A percentile compares a stretch with the other conserved stretches of the same genome.
Evolutionary conservation across 1,284 basidiomycete species (phyloP).

Genomic region (Melampsora larici-populina): DNA sequence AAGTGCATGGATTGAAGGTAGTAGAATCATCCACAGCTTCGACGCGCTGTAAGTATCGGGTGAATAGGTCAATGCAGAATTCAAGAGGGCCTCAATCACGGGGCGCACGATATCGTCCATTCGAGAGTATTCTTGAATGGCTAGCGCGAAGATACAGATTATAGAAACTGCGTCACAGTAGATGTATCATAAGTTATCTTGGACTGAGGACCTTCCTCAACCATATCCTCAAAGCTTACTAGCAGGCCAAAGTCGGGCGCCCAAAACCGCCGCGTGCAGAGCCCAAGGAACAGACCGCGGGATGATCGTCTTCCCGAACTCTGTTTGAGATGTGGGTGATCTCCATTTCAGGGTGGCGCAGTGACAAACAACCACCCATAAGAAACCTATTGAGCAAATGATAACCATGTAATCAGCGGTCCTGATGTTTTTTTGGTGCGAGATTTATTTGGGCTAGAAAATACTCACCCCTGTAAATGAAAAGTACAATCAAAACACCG

Average conservation of each 20-base stretch:
- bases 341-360: background rate
- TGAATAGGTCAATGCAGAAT: background rate
- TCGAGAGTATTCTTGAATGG: background rate
- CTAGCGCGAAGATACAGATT: background rate
- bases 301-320: background rate
- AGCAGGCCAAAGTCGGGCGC: background rate
- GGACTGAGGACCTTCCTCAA: background rate
- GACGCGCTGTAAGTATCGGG: background rate
- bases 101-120: background rate
- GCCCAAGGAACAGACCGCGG: background rate
- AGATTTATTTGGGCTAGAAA: background rate
- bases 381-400: background rate
- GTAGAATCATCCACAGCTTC: background rate
- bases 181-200: background rate
- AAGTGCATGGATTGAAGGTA: background rate
- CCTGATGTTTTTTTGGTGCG: background rate
- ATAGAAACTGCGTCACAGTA: background rate
- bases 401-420: background rate
- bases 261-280: background rate
- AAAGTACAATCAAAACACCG: background rate
- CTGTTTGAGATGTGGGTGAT: background rate
- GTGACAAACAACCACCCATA: background rate
- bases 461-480: background rate
- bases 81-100: background rate
- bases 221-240: background rate